Conservation (phyloP, 805 yeast genomes). For the Candida railenensis region DNA sequence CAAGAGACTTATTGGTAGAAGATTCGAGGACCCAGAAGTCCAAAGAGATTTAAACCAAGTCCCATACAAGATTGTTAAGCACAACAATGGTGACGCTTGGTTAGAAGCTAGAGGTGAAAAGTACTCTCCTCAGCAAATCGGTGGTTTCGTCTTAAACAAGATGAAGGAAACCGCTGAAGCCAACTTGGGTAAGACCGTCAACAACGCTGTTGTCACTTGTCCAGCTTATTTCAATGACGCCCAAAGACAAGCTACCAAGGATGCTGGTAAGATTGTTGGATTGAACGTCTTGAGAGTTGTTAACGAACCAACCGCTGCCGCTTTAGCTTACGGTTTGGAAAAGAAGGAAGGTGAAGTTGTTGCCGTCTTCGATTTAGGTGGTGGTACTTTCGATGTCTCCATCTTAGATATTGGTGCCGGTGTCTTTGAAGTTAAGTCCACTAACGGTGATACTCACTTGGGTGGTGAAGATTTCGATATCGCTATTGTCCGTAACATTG, state of each 20-base stretch:
- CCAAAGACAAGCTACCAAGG: constrained; percentile 92
- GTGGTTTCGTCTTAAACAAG: constrained; percentile 89
- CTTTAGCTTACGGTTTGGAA: constrained; percentile 92
- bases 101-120: constrained; percentile 82
- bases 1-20: constrained; percentile 91
- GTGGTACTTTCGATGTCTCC: constrained; percentile 98
- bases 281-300: constrained; percentile 86
- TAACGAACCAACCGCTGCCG: constrained; percentile 92
- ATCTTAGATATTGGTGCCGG: constrained; percentile 96
- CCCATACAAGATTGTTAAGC: constrained; percentile 88
- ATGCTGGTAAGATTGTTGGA: constrained; percentile 97
- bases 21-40: constrained; percentile 85
- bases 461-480: constrained; percentile 95
- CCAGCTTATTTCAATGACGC: constrained; percentile 91
- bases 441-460: constrained; percentile 93
- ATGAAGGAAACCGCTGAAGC: constrained; percentile 98
- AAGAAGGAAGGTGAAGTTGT: constrained; percentile 76
- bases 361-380: constrained; percentile 97
- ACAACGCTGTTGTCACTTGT: constrained; percentile 88
- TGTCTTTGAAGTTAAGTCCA: constrained; percentile 95
- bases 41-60: constrained; percentile 85
- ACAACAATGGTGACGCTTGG: constrained; percentile 95
- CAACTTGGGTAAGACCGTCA: constrained; percentile 80
- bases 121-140: constrained; percentile 94
- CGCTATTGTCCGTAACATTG: constrained; percentile 78